Conservation (phyloP, 306 rosid species). For the Gastrolobium bilobum region DNA sequence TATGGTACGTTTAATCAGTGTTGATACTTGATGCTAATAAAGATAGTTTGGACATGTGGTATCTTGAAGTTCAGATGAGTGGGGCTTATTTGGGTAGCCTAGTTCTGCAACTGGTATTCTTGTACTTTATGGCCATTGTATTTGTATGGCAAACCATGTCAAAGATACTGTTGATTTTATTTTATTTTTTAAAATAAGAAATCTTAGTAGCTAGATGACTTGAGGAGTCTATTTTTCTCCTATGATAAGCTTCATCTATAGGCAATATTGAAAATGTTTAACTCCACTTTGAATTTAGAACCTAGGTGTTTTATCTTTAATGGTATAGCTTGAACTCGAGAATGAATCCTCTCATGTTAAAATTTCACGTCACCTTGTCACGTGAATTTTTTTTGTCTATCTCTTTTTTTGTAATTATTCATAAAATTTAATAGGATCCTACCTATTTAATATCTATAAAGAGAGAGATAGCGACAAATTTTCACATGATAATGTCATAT, state of each 20-base stretch:
- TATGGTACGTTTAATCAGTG: background rate
- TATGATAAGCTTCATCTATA: background rate
- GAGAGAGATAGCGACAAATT: too few species aligned
- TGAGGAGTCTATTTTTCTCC: conserved; percentile 8
- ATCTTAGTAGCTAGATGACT: background rate
- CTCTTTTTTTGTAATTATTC: too few species aligned
- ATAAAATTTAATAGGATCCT: too few species aligned
- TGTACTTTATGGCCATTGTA: conserved; percentile 3
- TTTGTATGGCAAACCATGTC: conserved; percentile 15
- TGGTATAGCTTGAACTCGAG: background rate
- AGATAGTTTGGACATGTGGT: conserved; percentile 3
- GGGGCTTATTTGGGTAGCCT: conserved; percentile 19
- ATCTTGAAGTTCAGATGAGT: background rate
- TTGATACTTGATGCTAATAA: conserved; percentile 20
- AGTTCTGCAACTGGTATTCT: conserved; percentile 1
- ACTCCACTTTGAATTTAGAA: background rate
- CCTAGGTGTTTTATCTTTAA: background rate
- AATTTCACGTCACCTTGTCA: too few species aligned
- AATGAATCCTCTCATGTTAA: too few species aligned
- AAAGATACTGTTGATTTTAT: conserved; percentile 4
- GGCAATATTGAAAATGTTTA: background rate
- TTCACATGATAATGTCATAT: too few species aligned
- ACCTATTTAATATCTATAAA: too few species aligned
- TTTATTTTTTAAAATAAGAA: background rate
- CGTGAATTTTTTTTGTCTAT: too few species aligned